Percentiles rank a stretch among this genome's conserved stretches.
phyloP scores from a whole-genome alignment of 192 early-diverging fungal species.

The Entomortierella chlamydospora region DNA sequence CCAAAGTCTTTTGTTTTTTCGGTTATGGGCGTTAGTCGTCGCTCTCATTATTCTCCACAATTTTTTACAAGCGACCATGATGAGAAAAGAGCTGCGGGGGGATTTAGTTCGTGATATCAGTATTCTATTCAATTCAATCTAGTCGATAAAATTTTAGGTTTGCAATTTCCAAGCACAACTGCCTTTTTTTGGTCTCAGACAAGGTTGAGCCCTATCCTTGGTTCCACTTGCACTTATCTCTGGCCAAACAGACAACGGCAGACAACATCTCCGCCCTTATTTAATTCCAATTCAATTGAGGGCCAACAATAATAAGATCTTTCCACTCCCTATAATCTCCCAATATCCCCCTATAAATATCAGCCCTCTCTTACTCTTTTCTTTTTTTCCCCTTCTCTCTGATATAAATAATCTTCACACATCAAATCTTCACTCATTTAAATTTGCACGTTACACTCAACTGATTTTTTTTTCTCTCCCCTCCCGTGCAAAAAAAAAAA shows the following conservation, averaged over 20 bases:
- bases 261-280: not conserved
- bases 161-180: not conserved
- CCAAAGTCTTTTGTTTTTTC: too few species aligned
- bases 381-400: not conserved
- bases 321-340: not conserved
- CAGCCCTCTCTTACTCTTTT: not conserved
- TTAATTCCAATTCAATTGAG: not conserved
- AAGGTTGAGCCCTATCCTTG: not conserved
- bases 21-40: not conserved
- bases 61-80: not conserved
- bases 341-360: constrained; percentile 14
- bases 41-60: not conserved
- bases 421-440: not conserved
- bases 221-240: constrained; percentile 1
- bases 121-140: not conserved
- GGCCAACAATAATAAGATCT: not conserved
- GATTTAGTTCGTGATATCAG: constrained; percentile 7
- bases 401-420: not conserved
- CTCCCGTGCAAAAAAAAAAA: too few species aligned
- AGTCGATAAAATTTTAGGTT: constrained; percentile 1
- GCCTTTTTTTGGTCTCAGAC: constrained; percentile 7
- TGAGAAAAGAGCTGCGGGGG: not conserved
- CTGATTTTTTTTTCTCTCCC: not conserved
- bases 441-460: not conserved
- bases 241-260: not conserved